Base-by-base conservation (phyloP, 305 asterid species). In the Stenogyne calaminthoides region DNA sequence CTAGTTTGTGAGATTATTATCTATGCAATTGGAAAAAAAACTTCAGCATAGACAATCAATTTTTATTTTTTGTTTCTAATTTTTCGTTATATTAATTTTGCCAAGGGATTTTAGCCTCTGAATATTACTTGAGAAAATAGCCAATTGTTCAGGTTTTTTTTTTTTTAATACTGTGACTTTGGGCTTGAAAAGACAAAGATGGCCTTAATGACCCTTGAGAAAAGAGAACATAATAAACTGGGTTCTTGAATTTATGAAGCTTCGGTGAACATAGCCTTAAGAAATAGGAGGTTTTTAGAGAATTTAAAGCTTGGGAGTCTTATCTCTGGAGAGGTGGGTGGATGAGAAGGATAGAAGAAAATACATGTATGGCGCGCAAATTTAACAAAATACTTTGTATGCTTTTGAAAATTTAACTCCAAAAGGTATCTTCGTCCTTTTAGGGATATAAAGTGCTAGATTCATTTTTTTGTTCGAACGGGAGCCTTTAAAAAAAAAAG, bases 21-120 rank as follows among this genome's bases (percentile, higher is more conserved):
- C 39, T 42, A 19, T 22, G 36, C 70, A 55, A 12, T 49, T 64
- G 8, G 57, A 44, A 6, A 57, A n/a, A n/a, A 37, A 42, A 15
- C 16, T 44, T 46, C 59, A 16, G 34, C 29, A 25, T 3, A 18
- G 56, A 44, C 49, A 20, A 14, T 5, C 44, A 68, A 37, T 34
- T 47, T 25, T 15, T 49, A 14, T 49, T 29, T 57, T n/a, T 14
- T 69, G 8, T 60, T 70, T 55, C 67, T 27, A 64, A 22, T 68
- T 68, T 77, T 29, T 22, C 34, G 7, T 64, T 7, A 12, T 22
- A 10, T 27, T 20, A 11, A 34, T 34, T 16, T 67, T 71, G 42
- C 15, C 65, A 29, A 37, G 12, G 27, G 59, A 54, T 18, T 54
- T 52, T 18, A 47, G 55, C 55, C 18, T 12, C 54, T 46, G 16